Conservation (phyloP, 768 basidiomycete species). For the Lactarius sanguifluus region DNA sequence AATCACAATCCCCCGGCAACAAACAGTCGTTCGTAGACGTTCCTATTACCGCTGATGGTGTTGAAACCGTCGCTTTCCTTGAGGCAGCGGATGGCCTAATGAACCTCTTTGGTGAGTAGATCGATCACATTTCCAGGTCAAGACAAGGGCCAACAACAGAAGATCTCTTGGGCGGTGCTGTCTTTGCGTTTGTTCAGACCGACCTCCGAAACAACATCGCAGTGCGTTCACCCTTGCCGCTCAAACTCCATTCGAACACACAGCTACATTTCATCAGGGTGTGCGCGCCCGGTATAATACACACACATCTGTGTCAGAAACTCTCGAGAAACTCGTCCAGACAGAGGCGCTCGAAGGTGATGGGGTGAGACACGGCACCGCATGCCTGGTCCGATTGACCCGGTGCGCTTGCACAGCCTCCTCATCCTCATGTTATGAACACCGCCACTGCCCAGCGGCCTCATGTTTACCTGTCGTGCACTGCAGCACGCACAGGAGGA, state of each 20-base stretch:
- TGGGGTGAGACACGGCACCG: constrained; percentile 48
- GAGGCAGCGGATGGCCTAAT: constrained; percentile 88
- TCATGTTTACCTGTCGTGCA: constrained; percentile 66
- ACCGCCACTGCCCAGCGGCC: constrained; percentile 46
- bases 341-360: constrained; percentile 46
- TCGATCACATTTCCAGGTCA: constrained; percentile 7
- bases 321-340: constrained; percentile 60
- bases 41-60: constrained; percentile 67
- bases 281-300: constrained; percentile 57
- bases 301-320: constrained; percentile 45
- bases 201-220: constrained; percentile 68
- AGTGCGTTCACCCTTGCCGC: constrained; percentile 39
- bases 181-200: constrained; percentile 72
- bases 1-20: constrained; percentile 5
- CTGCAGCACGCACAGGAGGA: constrained; percentile 65
- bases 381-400: constrained; percentile 62
- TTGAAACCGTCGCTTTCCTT: constrained; percentile 78
- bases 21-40: constrained; percentile 85
- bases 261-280: constrained; percentile 44
- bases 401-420: constrained; percentile 45
- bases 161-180: constrained; percentile 67
- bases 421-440: constrained; percentile 7
- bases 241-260: neutral
- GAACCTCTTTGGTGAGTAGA: constrained; percentile 60
- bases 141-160: neutral